These are phyloP conservation scores for Venturia asperata DNA, from an alignment of 2,329 filamentous ascomycete genomes.

Conservation along the genomic window DNA sequence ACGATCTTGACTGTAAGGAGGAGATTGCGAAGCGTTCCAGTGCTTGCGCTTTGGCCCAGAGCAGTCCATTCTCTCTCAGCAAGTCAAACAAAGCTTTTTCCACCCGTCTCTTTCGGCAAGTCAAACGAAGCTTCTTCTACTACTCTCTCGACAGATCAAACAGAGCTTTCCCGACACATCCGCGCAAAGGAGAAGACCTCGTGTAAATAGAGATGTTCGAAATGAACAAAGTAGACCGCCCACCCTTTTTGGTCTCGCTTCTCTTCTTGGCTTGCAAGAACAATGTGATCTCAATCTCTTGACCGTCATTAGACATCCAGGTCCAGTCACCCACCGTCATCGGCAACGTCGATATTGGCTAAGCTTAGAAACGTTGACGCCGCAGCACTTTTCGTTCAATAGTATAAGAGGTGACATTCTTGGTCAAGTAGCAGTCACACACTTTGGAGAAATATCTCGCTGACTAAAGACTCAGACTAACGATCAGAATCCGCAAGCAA, in stretches of 20 bases:
- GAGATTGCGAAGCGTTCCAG: constrained; percentile 30
- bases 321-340: no score
- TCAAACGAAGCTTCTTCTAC: not conserved
- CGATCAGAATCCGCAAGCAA: no score
- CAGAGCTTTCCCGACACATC: constrained; percentile 26
- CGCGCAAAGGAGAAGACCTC: not conserved
- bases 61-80: constrained; percentile 21
- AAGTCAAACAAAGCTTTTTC: constrained; percentile 25
- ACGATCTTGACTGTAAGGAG: constrained; percentile 21
- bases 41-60: constrained; percentile 31
- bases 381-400: not conserved
- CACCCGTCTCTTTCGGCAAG: constrained; percentile 13
- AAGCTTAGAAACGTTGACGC: not conserved
- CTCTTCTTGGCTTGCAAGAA: not conserved
- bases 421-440: not conserved
- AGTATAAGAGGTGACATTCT: not conserved
- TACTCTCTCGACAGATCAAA: not conserved
- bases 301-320: no score
- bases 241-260: not conserved
- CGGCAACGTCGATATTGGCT: no score
- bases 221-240: not conserved
- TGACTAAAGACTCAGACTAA: not conserved
- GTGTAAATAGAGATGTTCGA: not conserved
- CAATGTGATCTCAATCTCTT: not conserved
- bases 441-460: not conserved